phyloP scores from a whole-genome alignment of 2,329 filamentous ascomycete species.

The Trichophyton simii region DNA sequence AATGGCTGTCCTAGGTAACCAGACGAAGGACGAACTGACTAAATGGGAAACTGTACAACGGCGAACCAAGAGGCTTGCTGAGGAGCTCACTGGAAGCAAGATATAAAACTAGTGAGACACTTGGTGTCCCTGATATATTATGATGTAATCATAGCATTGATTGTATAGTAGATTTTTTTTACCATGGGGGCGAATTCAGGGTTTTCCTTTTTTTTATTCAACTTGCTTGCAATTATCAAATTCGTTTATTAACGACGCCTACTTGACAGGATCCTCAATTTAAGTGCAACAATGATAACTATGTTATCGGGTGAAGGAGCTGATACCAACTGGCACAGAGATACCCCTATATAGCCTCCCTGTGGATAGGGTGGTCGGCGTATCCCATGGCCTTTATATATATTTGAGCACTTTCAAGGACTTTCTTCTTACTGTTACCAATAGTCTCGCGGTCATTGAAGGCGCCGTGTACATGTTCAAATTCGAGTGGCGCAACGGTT shows the following conservation, averaged over 20 bases:
- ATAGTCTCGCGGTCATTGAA: constrained; percentile 54
- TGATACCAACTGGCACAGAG: not conserved
- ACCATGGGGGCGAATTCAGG: not conserved
- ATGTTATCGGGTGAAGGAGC: not conserved
- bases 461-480: constrained; percentile 54
- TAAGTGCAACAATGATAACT: not conserved
- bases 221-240: not conserved
- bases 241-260: not conserved
- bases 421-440: constrained; percentile 46
- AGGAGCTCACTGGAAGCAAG: constrained; percentile 56
- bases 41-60: constrained; percentile 39
- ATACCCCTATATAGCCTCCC: constrained; percentile 11
- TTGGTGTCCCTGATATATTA: not conserved
- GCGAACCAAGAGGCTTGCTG: constrained; percentile 51
- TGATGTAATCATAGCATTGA: constrained; percentile 2
- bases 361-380: constrained; percentile 22
- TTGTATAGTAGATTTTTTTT: constrained; percentile 3
- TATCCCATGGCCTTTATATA: constrained; percentile 42
- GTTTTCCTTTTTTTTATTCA: not conserved
- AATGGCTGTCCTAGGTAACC: constrained; percentile 21
- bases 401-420: constrained; percentile 66
- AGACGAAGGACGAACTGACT: constrained; percentile 22
- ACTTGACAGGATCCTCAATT: not conserved
- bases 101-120: constrained; percentile 6
- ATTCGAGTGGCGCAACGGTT: constrained; percentile 49